phyloP scores from a whole-genome alignment of 23 red algal species.

The Gracilaria domingensis region DNA sequence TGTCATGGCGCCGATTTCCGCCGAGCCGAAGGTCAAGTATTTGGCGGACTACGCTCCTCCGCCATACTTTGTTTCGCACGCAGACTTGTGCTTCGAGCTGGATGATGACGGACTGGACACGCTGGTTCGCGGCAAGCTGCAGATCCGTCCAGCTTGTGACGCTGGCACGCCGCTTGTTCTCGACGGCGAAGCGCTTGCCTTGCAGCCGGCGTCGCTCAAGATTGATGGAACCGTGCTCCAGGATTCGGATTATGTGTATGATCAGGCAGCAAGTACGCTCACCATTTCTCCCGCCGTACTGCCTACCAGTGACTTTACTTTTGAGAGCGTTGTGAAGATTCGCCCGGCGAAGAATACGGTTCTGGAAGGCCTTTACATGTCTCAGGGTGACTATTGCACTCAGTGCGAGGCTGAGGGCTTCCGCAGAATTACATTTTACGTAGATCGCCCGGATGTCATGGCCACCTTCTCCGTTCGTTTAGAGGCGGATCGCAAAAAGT shows the following conservation, averaged over 20 bases:
- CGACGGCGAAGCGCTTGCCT: conserved; percentile 67
- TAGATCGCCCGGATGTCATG: conserved; percentile 98
- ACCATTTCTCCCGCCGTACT: conserved; percentile 29
- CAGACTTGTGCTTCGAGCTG: conserved; percentile 79
- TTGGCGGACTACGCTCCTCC: conserved; percentile 87
- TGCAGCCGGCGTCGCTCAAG: conserved; percentile 68
- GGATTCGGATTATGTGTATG: conserved; percentile 56
- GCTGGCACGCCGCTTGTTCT: conserved; percentile 54
- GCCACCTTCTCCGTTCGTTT: conserved; percentile 78
- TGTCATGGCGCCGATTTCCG: conserved; percentile 4
- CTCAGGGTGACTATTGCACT: conserved; percentile 89
- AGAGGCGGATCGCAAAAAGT: conserved; percentile 59
- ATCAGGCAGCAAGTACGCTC: conserved; percentile 26
- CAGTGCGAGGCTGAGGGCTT: conserved; percentile 99
- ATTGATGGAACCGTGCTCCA: conserved; percentile 59
- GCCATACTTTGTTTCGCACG: conserved; percentile 67
- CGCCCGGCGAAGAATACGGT: conserved; percentile 86
- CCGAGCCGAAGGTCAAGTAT: conserved; percentile 64
- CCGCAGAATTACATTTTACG: conserved; percentile 88
- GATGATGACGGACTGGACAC: conserved; percentile 80
- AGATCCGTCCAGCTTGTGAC: conserved; percentile 40
- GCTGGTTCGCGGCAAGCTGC: conserved; percentile 53
- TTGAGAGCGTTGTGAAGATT: conserved; percentile 77
- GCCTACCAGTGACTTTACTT: conserved; percentile 43
- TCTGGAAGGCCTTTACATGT: conserved; percentile 93